Percentiles rank a stretch among this genome's conserved stretches.
Conservation (phyloP, 2,329 filamentous ascomycete species). For the Epichloe gansuensis region DNA sequence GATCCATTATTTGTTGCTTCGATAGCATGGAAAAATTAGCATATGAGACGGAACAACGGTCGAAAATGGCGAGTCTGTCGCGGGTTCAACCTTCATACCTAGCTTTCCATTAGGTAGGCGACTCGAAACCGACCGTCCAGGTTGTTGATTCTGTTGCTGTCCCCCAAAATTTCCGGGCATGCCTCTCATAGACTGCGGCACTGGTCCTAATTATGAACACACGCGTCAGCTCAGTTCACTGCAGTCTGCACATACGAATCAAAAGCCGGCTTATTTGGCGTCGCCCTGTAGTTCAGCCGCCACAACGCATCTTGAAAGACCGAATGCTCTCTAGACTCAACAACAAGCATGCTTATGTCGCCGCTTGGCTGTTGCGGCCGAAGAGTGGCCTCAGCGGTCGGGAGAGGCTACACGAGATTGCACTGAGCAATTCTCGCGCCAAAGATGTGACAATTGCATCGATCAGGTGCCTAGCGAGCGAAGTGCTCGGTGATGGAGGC, state of each 20-base stretch:
- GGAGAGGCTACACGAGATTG: not conserved
- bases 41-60: not conserved
- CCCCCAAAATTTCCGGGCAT: constrained; percentile 47
- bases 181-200: constrained; percentile 49
- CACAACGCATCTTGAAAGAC: not conserved
- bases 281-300: not conserved
- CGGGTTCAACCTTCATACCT: constrained; percentile 27
- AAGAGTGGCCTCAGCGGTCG: not conserved
- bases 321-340: not conserved
- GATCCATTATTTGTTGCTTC: constrained; percentile 34
- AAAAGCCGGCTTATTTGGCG: not conserved
- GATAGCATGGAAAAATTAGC: not conserved
- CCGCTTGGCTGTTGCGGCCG: not conserved
- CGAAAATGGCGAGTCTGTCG: not conserved
- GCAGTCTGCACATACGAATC: not conserved
- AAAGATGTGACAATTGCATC: not conserved
- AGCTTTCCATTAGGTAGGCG: constrained; percentile 54
- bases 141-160: constrained; percentile 44
- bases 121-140: constrained; percentile 39
- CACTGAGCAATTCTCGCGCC: not conserved
- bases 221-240: constrained; percentile 14
- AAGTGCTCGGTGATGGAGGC: not conserved
- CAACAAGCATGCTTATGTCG: not conserved
- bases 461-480: not conserved
- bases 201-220: constrained; percentile 32